Evolutionary conservation across 331 rosid species (phyloP), one percentile per base, ranked within the genome.

Genomic region (Dryas integrifolia): DNA sequence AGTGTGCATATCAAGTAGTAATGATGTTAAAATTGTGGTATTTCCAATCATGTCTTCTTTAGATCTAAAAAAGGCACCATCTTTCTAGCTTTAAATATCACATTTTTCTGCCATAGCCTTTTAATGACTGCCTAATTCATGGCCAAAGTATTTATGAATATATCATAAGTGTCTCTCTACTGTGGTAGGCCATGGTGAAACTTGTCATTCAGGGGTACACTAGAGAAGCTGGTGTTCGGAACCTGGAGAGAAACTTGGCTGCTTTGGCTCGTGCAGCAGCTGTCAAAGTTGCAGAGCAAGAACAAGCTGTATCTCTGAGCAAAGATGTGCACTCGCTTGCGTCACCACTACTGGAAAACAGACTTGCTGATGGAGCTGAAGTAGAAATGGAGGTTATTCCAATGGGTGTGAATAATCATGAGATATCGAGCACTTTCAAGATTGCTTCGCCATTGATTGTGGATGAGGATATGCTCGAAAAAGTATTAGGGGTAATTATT

Each of bases 321-420:
- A 89, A 88, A 82, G 97, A 86, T 50, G 82, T 94, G 75, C 90
- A 86, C 76, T 89, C 85, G 60, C 86, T 89, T 73, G 65, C 88
- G 65, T 78, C 97, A 52, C 96, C 96, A 10, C 85, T 94, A 71
- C 67, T 94, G 65, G 97, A 94, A 80, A 94, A 85, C 78, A 88
- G 96, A 85, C 92, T 94, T 72, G 86, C 90, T 61, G 92, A 86
- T 75, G 84, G 92, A 35, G 89, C 86, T 77, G 98, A 90, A 78
- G 96, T 90, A 82, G 98, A 94, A 82, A 91, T 94, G 98, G 98
- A 94, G 83, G 96, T 89, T 83, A 91, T 94, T 73, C 96, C 98
- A 4, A 88, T 94, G 84, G 90, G 87, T 57, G 96, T 77, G 47
- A 88, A 90, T 80, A 92, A 77, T 72, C 80, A 79, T 59, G 98